These are phyloP conservation scores for Loxodes magnus DNA, from an alignment of 73 alveolate species.

Conservation along the genomic window DNA sequence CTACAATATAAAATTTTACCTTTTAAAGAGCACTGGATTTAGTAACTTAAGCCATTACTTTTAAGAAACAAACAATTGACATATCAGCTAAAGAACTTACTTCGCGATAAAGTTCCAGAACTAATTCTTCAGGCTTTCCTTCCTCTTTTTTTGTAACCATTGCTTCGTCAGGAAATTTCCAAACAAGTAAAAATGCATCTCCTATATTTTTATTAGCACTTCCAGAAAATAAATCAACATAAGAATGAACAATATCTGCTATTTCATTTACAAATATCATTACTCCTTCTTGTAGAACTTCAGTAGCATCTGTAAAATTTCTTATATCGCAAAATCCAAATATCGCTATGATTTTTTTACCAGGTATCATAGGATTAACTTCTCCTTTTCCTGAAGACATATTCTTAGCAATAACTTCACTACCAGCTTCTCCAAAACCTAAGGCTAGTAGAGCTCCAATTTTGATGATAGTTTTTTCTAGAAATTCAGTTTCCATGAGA, in stretches of 20 bases:
- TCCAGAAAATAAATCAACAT: slow-evolving; percentile 74
- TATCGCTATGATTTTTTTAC: slow-evolving; percentile 80
- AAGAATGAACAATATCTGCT: slow-evolving; percentile 88
- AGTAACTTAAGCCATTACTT: slow-evolving; percentile 53
- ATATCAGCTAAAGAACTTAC: slow-evolving; percentile 32
- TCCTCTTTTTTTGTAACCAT: not conserved
- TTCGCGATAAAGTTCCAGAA: no score
- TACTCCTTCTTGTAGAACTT: slow-evolving; percentile 82
- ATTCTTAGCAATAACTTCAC: slow-evolving; percentile 64
- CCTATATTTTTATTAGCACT: slow-evolving; percentile 97
- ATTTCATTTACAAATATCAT: slow-evolving; percentile 95
- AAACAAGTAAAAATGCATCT: slow-evolving; percentile 92
- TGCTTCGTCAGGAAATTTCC: slow-evolving; percentile 75
- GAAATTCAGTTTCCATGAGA: slow-evolving; percentile 46
- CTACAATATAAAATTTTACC: slow-evolving; percentile 19
- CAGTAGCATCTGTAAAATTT: slow-evolving; percentile 93
- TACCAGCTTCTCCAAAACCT: slow-evolving; percentile 89
- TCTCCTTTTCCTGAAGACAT: slow-evolving; percentile 74
- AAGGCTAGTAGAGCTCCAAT: slow-evolving; percentile 83
- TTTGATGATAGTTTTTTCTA: slow-evolving; percentile 69
- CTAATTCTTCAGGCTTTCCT: not conserved
- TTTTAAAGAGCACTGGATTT: slow-evolving; percentile 44
- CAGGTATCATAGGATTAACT: slow-evolving; percentile 93
- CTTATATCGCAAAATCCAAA: slow-evolving; percentile 97
- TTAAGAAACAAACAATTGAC: slow-evolving; percentile 45